Evolutionary conservation across 2,329 filamentous ascomycete species (phyloP), one percentile per base, ranked within the genome.

Genomic region (Colletotrichum sp.): DNA sequence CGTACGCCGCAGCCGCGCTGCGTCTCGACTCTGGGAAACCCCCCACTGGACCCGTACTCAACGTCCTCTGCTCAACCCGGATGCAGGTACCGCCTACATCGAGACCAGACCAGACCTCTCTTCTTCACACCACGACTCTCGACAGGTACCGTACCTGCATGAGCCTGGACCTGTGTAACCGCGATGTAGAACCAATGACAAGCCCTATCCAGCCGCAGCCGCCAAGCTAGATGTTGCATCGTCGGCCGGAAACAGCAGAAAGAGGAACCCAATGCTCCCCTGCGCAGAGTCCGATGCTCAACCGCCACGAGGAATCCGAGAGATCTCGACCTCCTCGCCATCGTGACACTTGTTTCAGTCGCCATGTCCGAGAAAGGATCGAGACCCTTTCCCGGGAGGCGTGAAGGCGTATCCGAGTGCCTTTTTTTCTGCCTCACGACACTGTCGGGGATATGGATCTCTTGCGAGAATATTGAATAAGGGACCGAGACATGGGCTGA

Each of bases 81-180:
- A 73, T 71, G 67, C 71, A 73, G 71, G 67, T 66, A 71, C 67
- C n/a, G 16, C 43, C 29, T 69, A 63, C 64, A 62, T 38, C 58
- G n/a, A 62, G 33, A 36, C 33, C 33, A 61, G 16, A n/a, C 57
- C 18, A 33, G 31, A 61, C 36, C 51, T 36, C 38, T 24, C 38
- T 27, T 47, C 24, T 57, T 57, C 38, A 62, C 57, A 66, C 67
- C 24, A 43, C 47, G 15, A 24, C 47, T 43, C 31, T 27, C 43
- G 43, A 47, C 33, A 15, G 33, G 38, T 65, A 62, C 31, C 24
- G 68, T 70, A 47, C 62, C 55, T 73, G 68, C 38, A 34, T 62
- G 54, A 34, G 62, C 24, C 61, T 62, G 38, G 38, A 34, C 68
- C 47, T 34, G 61, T 47, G 59, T 66, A 66, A 65, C 67, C 71